phyloP scores from a whole-genome alignment of 169 alveolate genomes.

The Toxoplasma gondii region DNA sequence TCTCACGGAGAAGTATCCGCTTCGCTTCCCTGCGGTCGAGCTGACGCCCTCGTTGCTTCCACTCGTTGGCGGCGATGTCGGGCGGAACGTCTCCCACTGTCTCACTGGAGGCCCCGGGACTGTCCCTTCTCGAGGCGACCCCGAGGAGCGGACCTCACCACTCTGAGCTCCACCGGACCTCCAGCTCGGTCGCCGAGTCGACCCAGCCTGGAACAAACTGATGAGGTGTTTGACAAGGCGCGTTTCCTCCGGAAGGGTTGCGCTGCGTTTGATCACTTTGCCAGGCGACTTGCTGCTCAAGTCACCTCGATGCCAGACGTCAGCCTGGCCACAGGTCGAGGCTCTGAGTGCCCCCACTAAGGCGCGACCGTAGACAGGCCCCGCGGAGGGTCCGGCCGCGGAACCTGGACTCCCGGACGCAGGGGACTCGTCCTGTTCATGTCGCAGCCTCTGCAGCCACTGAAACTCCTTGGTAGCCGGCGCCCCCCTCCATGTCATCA shows the following conservation, averaged over 20 bases:
- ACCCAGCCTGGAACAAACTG: neutral
- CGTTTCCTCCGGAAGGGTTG: neutral
- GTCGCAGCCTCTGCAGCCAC: neutral
- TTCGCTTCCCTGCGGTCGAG: neutral
- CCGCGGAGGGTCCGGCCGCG: neutral
- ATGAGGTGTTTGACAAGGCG: neutral
- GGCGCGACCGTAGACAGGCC: neutral
- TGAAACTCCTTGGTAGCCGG: neutral
- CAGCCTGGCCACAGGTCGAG: no score
- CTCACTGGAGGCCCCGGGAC: no score
- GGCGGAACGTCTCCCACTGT: neutral
- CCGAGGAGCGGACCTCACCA: neutral
- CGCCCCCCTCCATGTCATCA: slow-evolving; percentile 6
- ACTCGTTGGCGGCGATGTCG: neutral
- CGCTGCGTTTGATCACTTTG: neutral
- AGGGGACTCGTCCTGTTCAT: neutral
- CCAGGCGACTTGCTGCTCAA: no score
- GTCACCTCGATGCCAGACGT: no score
- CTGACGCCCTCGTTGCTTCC: neutral
- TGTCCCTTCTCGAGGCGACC: no score
- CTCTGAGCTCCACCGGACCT: neutral
- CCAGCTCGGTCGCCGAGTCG: neutral
- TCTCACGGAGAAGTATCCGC: neutral
- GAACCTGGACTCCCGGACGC: neutral
- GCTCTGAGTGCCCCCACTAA: no score